Percentiles rank a stretch among this genome's conserved stretches.
Evolutionary conservation across 306 rosid genomes (phyloP).

Genomic region (Medicago truncatula): MtrunA17r5.0-ANR NC_053045.1:64495001-64495500

Average conservation of each 20-base stretch:
- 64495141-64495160: neutral
- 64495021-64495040: neutral
- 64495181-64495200: too few relatives aligned
- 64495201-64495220: too few relatives aligned
- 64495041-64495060: neutral
- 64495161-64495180: neutral
- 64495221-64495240: neutral
- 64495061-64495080: conserved; percentile 10
- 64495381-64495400: neutral
- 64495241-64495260: neutral
- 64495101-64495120: neutral
- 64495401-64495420: neutral
- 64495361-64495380: too few relatives aligned
- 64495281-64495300: neutral
- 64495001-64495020: neutral
- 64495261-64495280: neutral
- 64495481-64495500: neutral
- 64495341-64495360: too few relatives aligned
- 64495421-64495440: neutral
- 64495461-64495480: neutral
- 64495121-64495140: neutral
- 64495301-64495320: neutral
- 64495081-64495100: conserved; percentile 11
- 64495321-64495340: too few relatives aligned
- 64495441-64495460: too few relatives aligned